phyloP scores from a whole-genome alignment of 2,329 filamentous ascomycete species.

The Colletotrichum nymphaeae region DNA sequence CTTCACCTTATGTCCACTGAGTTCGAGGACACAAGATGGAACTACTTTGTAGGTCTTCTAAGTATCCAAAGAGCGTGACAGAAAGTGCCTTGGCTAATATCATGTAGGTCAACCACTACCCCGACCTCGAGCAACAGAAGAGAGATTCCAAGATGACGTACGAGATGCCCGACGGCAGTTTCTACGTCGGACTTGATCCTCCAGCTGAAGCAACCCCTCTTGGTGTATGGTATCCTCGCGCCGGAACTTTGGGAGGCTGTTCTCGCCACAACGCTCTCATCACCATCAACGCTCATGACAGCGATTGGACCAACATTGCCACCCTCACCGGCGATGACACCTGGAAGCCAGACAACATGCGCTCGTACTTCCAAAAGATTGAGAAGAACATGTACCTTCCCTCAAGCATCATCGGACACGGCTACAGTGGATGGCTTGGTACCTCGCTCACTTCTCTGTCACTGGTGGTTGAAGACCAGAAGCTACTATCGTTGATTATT shows the following conservation, averaged over 20 bases:
- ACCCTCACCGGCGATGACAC: conserved; percentile 68
- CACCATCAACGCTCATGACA: conserved; percentile 66
- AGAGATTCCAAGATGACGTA: conserved; percentile 62
- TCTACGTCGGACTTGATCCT: conserved; percentile 41
- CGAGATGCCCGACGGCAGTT: conserved; percentile 46
- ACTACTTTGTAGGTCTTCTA: background rate
- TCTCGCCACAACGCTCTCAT: conserved; percentile 72
- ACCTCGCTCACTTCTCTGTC: conserved; percentile 21
- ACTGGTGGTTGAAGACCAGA: conserved; percentile 26
- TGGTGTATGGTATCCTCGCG: conserved; percentile 53
- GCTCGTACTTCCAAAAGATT: conserved; percentile 65
- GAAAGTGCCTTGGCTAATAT: background rate
- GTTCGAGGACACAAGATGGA: conserved; percentile 32
- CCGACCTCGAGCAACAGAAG: conserved; percentile 57
- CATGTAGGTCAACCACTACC: conserved; percentile 68
- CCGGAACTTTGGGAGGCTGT: conserved; percentile 59
- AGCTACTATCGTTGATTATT: conserved; percentile 39
- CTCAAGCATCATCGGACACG: conserved; percentile 52
- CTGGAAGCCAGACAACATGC: conserved; percentile 70
- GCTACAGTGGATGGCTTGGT: conserved; percentile 64
- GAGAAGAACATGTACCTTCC: conserved; percentile 67
- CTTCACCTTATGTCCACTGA: conserved; percentile 34
- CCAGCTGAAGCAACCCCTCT: conserved; percentile 39
- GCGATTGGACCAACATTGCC: conserved; percentile 69
- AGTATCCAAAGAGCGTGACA: background rate